Evolutionary conservation across 306 rosid genomes (phyloP).

Genomic region (Delonix regia): DNA sequence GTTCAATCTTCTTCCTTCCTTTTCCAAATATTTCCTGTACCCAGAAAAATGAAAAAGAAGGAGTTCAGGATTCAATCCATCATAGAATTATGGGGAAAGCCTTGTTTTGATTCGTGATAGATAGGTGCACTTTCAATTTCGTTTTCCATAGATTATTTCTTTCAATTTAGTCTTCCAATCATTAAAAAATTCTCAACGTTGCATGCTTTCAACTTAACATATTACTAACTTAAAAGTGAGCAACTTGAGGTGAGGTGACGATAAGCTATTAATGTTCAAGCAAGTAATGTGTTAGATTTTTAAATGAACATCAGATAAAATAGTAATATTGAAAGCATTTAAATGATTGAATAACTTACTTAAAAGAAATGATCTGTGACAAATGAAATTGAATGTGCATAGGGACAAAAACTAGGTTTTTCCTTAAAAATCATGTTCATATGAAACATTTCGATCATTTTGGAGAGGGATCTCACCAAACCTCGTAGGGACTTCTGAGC

Average conservation of each 20-base stretch:
- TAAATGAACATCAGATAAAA: background rate
- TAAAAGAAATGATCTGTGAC: background rate
- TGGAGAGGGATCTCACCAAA: constrained; percentile 77
- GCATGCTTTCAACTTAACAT: background rate
- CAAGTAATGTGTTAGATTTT: background rate
- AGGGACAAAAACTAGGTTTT: background rate
- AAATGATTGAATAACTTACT: background rate
- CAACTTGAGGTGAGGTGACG: background rate
- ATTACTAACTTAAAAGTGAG: background rate
- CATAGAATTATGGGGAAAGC: background rate
- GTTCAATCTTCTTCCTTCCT: constrained; percentile 74
- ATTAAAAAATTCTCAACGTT: background rate
- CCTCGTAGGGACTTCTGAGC: constrained; percentile 90
- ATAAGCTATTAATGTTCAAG: background rate
- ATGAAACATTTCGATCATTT: background rate
- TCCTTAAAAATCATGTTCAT: background rate
- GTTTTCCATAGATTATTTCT: background rate
- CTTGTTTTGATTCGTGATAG: background rate
- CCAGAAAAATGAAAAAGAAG: background rate
- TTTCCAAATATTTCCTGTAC: constrained; percentile 79
- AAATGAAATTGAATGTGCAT: background rate
- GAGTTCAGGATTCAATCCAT: background rate
- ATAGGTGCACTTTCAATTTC: background rate
- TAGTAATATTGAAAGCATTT: background rate
- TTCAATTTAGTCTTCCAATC: background rate